A percentile compares a stretch with the other conserved stretches of the same genome.
phyloP scores from a whole-genome alignment of 495 filamentous ascomycete genomes.

The Lasiosphaeris hirsuta region DNA sequence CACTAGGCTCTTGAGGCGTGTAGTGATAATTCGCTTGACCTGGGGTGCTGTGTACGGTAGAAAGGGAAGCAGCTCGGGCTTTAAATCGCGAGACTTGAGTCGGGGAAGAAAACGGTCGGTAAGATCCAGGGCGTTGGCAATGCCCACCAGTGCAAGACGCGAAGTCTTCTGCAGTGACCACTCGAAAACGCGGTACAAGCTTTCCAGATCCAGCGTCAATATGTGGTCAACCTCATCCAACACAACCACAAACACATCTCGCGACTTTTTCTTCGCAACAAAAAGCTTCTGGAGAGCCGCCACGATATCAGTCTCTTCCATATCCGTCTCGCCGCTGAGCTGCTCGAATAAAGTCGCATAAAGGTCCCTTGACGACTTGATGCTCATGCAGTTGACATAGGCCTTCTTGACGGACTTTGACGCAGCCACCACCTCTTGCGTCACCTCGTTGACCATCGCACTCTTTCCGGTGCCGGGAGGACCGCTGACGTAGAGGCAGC shows the following conservation, averaged over 20 bases:
- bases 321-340: slow-evolving; percentile 35
- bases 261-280: slow-evolving; percentile 54
- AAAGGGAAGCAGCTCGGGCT: slow-evolving; percentile 86
- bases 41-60: slow-evolving; percentile 88
- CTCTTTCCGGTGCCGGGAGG: slow-evolving; percentile 97
- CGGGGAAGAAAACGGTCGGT: slow-evolving; percentile 94
- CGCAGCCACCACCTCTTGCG: slow-evolving; percentile 51
- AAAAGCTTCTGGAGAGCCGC: slow-evolving; percentile 63
- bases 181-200: slow-evolving; percentile 87
- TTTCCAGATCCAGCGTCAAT: slow-evolving; percentile 76
- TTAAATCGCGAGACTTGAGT: slow-evolving; percentile 85
- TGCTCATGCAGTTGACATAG: slow-evolving; percentile 94
- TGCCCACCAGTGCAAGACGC: slow-evolving; percentile 78
- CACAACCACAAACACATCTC: slow-evolving; percentile 67
- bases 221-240: slow-evolving; percentile 96
- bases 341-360: slow-evolving; percentile 68
- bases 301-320: slow-evolving; percentile 51
- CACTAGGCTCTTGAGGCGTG: slow-evolving; percentile 73
- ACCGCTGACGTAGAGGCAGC: slow-evolving; percentile 94
- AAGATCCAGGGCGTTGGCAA: slow-evolving; percentile 94
- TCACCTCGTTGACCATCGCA: slow-evolving; percentile 81
- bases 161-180: slow-evolving; percentile 82
- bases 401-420: slow-evolving; percentile 54
- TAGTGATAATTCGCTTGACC: slow-evolving; percentile 79
- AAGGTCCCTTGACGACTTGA: slow-evolving; percentile 78